These are phyloP conservation scores for Lentinula sp. DNA, from an alignment of 768 basidiomycete species.

Conservation along the genomic window DNA sequence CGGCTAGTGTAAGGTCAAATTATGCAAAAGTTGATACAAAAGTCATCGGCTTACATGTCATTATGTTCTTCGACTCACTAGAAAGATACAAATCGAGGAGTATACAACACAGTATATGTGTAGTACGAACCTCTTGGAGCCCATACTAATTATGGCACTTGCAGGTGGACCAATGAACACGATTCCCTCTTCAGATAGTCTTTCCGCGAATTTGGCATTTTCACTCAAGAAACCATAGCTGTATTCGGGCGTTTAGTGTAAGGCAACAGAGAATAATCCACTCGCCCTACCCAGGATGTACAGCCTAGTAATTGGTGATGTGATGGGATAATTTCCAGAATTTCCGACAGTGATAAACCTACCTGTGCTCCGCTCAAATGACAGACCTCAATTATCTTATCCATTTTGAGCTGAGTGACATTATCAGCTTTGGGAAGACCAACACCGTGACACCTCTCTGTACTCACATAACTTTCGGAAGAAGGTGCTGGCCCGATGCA, in stretches of 20 bases:
- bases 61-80: slow-evolving; percentile 94
- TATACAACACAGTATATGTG: too few species aligned
- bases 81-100: too few species aligned
- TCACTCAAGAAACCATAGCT: slow-evolving; percentile 92
- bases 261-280: neutral
- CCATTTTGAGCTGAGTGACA: slow-evolving; percentile 61
- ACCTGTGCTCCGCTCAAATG: slow-evolving; percentile 82
- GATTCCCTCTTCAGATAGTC: slow-evolving; percentile 71
- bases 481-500: slow-evolving; percentile 92
- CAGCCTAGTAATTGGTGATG: slow-evolving; percentile 44
- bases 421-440: neutral
- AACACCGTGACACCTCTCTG: neutral
- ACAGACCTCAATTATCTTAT: slow-evolving; percentile 85
- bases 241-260: neutral
- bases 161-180: slow-evolving; percentile 90
- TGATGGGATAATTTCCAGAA: neutral
- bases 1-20: slow-evolving; percentile 39
- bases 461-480: slow-evolving; percentile 82
- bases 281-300: slow-evolving; percentile 75
- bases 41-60: slow-evolving; percentile 50
- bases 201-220: slow-evolving; percentile 76
- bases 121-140: slow-evolving; percentile 74
- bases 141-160: slow-evolving; percentile 88
- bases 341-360: neutral
- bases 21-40: neutral